These are phyloP conservation scores for Diplodia scrobiculata DNA, from an alignment of 2,329 filamentous ascomycete species.

Conservation along the genomic window DNA sequence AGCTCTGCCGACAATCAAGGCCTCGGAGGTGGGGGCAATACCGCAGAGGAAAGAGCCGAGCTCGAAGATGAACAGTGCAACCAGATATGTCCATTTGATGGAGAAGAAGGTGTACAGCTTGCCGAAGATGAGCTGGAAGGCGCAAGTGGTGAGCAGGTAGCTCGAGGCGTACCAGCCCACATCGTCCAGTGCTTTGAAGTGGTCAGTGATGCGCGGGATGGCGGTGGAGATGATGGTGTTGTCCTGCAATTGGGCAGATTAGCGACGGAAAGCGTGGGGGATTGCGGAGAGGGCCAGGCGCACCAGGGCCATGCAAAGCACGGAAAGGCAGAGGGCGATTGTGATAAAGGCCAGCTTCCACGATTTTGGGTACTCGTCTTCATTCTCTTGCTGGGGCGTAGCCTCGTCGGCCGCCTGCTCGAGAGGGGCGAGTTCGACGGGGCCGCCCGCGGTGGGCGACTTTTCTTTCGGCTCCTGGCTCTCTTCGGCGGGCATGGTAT, in stretches of 20 bases:
- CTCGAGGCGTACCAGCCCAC: constrained; percentile 40
- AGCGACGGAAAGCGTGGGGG: constrained; percentile 5
- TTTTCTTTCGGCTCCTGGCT: constrained; percentile 4
- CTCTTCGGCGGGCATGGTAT: constrained; percentile 34
- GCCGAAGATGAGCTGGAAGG: constrained; percentile 46
- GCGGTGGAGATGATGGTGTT: constrained; percentile 39
- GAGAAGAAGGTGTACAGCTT: constrained; percentile 53
- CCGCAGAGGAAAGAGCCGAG: constrained; percentile 57
- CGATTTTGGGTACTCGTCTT: constrained; percentile 41
- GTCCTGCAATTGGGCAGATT: constrained; percentile 10
- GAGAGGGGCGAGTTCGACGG: constrained; percentile 12
- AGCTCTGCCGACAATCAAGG: constrained; percentile 56
- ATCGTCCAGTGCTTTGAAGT: constrained; percentile 35
- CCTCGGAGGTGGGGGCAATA: constrained; percentile 52
- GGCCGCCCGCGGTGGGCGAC: constrained; percentile 25
- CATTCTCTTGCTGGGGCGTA: constrained; percentile 35
- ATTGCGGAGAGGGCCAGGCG: background rate
- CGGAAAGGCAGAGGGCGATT: constrained; percentile 37
- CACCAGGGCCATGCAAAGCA: constrained; percentile 38
- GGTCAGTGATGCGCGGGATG: constrained; percentile 38
- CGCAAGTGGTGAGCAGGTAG: constrained; percentile 49
- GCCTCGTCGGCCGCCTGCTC: constrained; percentile 31
- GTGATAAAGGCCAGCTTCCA: constrained; percentile 37
- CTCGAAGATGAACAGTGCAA: constrained; percentile 53
- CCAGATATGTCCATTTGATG: constrained; percentile 53